These are phyloP conservation scores for Cinnamomum micranthum DNA, from an alignment of 164 flowering plant species.

Conservation along the genomic window DNA sequence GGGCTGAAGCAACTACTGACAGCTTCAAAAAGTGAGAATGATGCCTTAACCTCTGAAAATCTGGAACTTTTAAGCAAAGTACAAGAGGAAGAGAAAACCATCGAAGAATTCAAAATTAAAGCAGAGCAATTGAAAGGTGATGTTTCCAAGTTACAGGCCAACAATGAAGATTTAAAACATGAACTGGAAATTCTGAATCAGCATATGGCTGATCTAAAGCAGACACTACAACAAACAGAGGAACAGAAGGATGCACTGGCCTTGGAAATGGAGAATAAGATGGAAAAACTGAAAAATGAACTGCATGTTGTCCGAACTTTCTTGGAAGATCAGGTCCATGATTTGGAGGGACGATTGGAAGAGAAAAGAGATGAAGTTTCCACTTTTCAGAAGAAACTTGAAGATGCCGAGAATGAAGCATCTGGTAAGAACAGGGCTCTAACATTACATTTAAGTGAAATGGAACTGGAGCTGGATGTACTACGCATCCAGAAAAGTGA, in stretches of 20 bases:
- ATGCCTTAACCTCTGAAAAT: slow-evolving; percentile 27
- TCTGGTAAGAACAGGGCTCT: slow-evolving; percentile 12
- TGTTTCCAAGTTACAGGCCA: neutral
- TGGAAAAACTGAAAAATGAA: slow-evolving; percentile 31
- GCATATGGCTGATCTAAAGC: slow-evolving; percentile 30
- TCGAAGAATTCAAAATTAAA: slow-evolving; percentile 20
- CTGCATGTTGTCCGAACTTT: slow-evolving; percentile 6
- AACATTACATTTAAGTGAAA: neutral
- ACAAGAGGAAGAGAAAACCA: slow-evolving; percentile 12
- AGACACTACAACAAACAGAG: slow-evolving; percentile 21
- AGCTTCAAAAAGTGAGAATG: slow-evolving; percentile 32
- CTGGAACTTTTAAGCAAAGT: slow-evolving; percentile 22
- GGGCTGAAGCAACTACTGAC: slow-evolving; percentile 43
- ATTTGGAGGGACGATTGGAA: slow-evolving; percentile 23
- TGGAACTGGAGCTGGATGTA: slow-evolving; percentile 3
- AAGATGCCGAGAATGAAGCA: slow-evolving; percentile 33
- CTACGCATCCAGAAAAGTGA: slow-evolving; percentile 3
- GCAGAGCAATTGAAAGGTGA: slow-evolving; percentile 30
- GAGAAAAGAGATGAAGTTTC: slow-evolving; percentile 33
- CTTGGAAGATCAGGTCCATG: slow-evolving; percentile 23
- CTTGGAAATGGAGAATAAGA: slow-evolving; percentile 25
- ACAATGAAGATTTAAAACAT: neutral
- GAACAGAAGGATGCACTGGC: slow-evolving; percentile 43
- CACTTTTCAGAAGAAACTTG: slow-evolving; percentile 24
- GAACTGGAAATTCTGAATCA: slow-evolving; percentile 34